Evolutionary conservation across 768 basidiomycete genomes (phyloP), one percentile per base, ranked within the genome.

Genomic region (Psilocybe subaeruginosa): DNA sequence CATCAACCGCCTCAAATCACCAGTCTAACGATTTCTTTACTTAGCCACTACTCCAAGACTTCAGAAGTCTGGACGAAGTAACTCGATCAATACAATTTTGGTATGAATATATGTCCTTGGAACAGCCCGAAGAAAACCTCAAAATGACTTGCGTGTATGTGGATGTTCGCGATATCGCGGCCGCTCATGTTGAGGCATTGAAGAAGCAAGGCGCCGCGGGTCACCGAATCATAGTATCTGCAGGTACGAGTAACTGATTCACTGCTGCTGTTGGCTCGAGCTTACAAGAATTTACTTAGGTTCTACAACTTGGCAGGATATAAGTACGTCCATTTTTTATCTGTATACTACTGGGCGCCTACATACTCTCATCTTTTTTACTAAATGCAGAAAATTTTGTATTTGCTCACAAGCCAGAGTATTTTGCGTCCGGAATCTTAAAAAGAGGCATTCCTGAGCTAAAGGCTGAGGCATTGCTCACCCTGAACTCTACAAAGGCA

Each of bases 151-250:
- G 68, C 12, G 60, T 66, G 19, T 85, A 80, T 77, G 67, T 83
- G 29, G 83, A 87, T 54, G 85, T 86, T 4, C 80, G 85, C 4
- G 86, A 88, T 68, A 68, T 85, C 33, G 86, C 86, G 0, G 74
- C 79, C 19, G 87, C 81, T 0, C 88, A 90, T 69, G 77, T 78
- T 0, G 70, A 75, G 4, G 85, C 85, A 4, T 70, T 92, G 17
- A 77, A 78, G 56, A 80, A 77, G 55, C 74, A 79, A 29, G 78
- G 75, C 2, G 88, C 87, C 0, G 82, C 79, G 2, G 84, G 84
- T 1, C 77, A 90, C 57, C 76, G 90, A 39, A 81, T 90, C 66
- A 78, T 90, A 66, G 64, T 84, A 39, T 72, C 71, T 16, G 73
- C 70, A 2, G 78, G 80, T 72, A 54, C 23, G 41, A 5, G 11